These are phyloP conservation scores for Agapanthus africanus DNA, from an alignment of 106 monocot species.

Conservation along the genomic window DNA sequence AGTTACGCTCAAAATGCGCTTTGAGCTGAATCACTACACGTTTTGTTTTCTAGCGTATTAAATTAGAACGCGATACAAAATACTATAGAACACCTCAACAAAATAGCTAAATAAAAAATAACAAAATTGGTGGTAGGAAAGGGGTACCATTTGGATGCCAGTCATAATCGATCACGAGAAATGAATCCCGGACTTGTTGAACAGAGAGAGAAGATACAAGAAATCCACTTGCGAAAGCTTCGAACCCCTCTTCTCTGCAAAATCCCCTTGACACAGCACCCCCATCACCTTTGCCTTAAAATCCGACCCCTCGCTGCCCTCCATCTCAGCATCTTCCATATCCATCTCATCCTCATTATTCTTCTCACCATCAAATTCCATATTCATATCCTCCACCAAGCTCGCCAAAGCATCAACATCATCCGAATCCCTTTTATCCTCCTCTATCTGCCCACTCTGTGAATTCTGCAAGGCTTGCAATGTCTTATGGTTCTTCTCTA, in stretches of 20 bases:
- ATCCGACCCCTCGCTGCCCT: slow-evolving; percentile 12
- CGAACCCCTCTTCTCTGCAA: slow-evolving; percentile 76
- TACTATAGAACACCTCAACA: too few relatives aligned
- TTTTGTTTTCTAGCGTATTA: too few relatives aligned
- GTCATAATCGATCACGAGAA: too few relatives aligned
- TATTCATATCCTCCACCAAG: slow-evolving; percentile 55
- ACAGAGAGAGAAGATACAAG: slow-evolving; percentile 84
- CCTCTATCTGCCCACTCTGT: slow-evolving; percentile 23
- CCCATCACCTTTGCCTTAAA: slow-evolving; percentile 79
- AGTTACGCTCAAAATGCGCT: too few relatives aligned
- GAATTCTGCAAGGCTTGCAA: slow-evolving; percentile 48
- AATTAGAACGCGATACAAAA: too few relatives aligned
- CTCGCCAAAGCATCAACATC: slow-evolving; percentile 52
- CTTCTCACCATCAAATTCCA: slow-evolving; percentile 26
- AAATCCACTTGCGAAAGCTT: slow-evolving; percentile 91
- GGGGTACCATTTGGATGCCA: too few relatives aligned
- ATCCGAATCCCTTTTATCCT: slow-evolving; percentile 26
- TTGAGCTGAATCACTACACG: too few relatives aligned
- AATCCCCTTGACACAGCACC: slow-evolving; percentile 70
- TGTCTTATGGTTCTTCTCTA: slow-evolving; percentile 94
- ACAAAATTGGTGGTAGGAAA: too few relatives aligned
- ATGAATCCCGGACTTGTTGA: slow-evolving; percentile 80
- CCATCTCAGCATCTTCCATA: slow-evolving; percentile 36
- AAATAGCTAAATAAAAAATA: too few relatives aligned
- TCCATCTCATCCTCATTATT: slow-evolving; percentile 60